These are phyloP conservation scores for Saccharum hybrid DNA, from an alignment of 202 grass and related monocot genomes.

Conservation along the genomic window DNA sequence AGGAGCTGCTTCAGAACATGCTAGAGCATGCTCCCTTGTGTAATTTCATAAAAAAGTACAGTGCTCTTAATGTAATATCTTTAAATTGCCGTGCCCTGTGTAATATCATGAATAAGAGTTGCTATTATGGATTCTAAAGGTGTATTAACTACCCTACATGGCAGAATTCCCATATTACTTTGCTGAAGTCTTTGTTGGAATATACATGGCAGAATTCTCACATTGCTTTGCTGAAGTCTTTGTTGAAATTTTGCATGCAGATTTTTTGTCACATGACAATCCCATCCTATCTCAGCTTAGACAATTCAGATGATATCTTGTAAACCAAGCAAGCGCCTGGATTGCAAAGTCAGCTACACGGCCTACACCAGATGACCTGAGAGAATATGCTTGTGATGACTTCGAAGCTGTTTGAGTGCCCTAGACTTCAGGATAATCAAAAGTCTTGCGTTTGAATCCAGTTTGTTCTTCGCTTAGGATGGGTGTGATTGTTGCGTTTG, in stretches of 20 bases:
- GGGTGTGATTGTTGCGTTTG: not conserved
- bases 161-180: not conserved
- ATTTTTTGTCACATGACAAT: not conserved
- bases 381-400: not conserved
- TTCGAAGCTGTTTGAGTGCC: not conserved
- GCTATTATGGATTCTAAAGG: not conserved
- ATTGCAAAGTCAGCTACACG: not conserved
- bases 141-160: not conserved
- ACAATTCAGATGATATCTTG: not conserved
- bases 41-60: conserved; percentile 20
- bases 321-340: not conserved
- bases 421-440: not conserved
- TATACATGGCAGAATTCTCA: not conserved
- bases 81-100: not conserved
- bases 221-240: not conserved
- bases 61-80: conserved; percentile 5
- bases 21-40: conserved; percentile 9
- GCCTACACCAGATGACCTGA: not conserved
- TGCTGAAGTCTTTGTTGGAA: not conserved
- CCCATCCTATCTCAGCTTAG: not conserved
- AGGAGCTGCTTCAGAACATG: conserved; percentile 26
- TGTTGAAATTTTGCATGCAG: not conserved
- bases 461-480: not conserved
- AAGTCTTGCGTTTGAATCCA: not conserved
- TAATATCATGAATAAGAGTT: conserved; percentile 14